Base-by-base conservation (phyloP, 2,329 filamentous ascomycete species). In the Fusarium mexicanum region DNA sequence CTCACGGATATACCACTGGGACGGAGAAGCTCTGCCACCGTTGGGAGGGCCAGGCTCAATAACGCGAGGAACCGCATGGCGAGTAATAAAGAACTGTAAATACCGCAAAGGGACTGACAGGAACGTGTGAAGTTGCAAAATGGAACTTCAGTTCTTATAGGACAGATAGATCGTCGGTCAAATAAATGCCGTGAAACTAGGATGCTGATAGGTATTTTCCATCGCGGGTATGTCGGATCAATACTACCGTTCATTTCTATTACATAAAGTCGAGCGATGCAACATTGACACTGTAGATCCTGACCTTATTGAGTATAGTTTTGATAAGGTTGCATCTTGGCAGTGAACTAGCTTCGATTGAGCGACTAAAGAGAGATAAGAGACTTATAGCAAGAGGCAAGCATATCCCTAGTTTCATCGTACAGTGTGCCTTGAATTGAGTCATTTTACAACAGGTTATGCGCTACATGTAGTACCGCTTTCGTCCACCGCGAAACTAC, bases 311-410 rank as follows among this genome's bases (percentile, higher is more conserved):
- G 6, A 31, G 51, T n/a, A 55, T 13, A 1, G 8, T 31, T 31
- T n/a, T 55, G 51, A 55, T 55, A 55, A 55, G 51, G 24, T 31
- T 55, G 35, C 51, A 41, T 55, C 20, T 55, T 41, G 51, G 51
- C 51, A 18, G 4, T 14, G 12, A n/a, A 11, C 35, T 55, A 55
- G 8, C 8, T 41, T n/a, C 24, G 11, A 55, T 31, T 55, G 20
- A 29, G 51, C 8, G 10, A 18, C 2, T n/a, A 14, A 14, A 1
- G 3, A 31, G 8, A 55, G 51, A 55, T 41, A 55, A 55, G 24
- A 35, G 14, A 35, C 33, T 17, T 35, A 35, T 35, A 35, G 33
- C 17, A 35, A 35, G 33, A 35, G 33, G 11, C 11, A 12, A n/a
- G 29, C 1, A n/a, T 17, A 50, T n/a, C 3, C 29, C 13, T 48